These are phyloP conservation scores for Mucor ambiguus DNA, from an alignment of 371 early-diverging fungal species.

Conservation along the genomic window DNA sequence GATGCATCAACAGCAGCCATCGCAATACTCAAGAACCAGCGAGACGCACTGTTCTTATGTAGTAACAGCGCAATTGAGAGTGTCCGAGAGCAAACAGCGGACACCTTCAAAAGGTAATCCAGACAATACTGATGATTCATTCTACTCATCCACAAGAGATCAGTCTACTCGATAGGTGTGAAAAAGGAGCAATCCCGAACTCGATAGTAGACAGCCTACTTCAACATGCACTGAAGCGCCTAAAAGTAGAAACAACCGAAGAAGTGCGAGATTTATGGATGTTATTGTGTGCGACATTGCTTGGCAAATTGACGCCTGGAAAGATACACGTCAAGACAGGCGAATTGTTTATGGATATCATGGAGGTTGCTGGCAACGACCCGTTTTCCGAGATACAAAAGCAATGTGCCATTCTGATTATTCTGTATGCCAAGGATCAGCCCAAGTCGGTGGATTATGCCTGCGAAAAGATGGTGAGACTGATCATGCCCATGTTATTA, in stretches of 20 bases:
- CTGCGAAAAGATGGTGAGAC: slow-evolving; percentile 28
- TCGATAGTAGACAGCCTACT: background rate
- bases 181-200: background rate
- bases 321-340: slow-evolving; percentile 5
- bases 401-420: slow-evolving; percentile 14
- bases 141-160: background rate
- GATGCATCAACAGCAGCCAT: slow-evolving; percentile 9
- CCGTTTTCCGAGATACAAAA: slow-evolving; percentile 35
- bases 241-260: slow-evolving; percentile 27
- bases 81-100: slow-evolving; percentile 31
- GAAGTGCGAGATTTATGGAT: slow-evolving; percentile 34
- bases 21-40: slow-evolving; percentile 1
- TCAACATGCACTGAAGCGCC: background rate
- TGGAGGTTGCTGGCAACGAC: slow-evolving; percentile 22
- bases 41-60: slow-evolving; percentile 13
- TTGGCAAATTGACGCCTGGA: background rate
- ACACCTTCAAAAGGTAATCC: slow-evolving; percentile 21
- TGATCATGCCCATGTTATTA: slow-evolving; percentile 17
- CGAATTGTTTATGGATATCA: slow-evolving; percentile 18
- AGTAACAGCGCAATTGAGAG: slow-evolving; percentile 30
- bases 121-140: background rate
- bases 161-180: slow-evolving; percentile 12
- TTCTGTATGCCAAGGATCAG: slow-evolving; percentile 15
- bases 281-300: slow-evolving; percentile 5
- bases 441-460: slow-evolving; percentile 26